Evolutionary conservation across 169 alveolate species (phyloP).

Genomic region (Plasmodium gaboni): DNA sequence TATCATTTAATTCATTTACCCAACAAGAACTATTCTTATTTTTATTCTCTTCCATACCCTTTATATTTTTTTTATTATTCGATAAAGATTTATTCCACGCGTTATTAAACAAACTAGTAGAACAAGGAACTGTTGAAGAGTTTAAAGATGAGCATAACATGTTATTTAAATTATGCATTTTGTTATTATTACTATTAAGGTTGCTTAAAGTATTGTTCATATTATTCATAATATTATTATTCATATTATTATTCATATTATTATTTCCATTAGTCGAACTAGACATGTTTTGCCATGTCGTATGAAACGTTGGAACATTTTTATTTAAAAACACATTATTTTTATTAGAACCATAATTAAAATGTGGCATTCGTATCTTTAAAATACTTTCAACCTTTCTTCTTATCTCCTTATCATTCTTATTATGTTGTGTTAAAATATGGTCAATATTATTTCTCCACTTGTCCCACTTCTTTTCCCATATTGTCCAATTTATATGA

Average conservation of each 20-base stretch:
- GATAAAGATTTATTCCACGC: conserved; percentile 36
- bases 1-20: conserved; percentile 40
- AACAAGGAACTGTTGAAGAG: conserved; percentile 20
- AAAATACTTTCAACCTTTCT: conserved; percentile 75
- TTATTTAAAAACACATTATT: conserved; percentile 33
- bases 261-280: background rate
- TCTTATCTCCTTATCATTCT: conserved; percentile 69
- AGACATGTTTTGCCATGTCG: conserved; percentile 45
- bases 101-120: conserved; percentile 24
- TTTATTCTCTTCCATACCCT: conserved; percentile 32
- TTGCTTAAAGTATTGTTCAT: background rate
- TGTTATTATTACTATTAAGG: background rate
- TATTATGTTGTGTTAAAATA: conserved; percentile 68
- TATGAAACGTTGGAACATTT: conserved; percentile 30
- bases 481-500: conserved; percentile 80
- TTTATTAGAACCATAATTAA: conserved; percentile 34
- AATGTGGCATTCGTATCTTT: conserved; percentile 72
- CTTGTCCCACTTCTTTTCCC: conserved; percentile 83
- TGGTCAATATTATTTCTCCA: conserved; percentile 79
- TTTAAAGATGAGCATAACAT: conserved; percentile 30
- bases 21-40: conserved; percentile 23
- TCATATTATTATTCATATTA: background rate
- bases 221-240: background rate
- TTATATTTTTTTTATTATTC: conserved; percentile 21
- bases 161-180: conserved; percentile 28